Evolutionary conservation across 306 rosid genomes (phyloP).

Genomic region (Pterocarpus santalinus): DNA sequence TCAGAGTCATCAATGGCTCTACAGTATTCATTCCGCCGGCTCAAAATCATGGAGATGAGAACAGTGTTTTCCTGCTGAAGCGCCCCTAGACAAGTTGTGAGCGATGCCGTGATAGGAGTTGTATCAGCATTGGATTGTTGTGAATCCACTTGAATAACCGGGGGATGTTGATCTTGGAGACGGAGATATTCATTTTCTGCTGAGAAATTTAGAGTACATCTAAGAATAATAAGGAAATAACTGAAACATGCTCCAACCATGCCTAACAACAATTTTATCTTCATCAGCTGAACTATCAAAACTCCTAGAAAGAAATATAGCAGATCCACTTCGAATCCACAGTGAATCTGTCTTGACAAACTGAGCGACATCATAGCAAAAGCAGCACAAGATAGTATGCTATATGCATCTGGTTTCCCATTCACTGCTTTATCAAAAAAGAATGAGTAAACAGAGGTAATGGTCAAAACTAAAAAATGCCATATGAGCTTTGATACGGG

Average conservation of each 20-base stretch:
- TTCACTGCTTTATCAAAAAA: slow-evolving; percentile 20
- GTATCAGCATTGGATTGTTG: neutral
- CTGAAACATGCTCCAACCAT: slow-evolving; percentile 24
- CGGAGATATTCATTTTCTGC: neutral
- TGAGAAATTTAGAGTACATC: neutral
- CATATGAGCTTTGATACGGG: slow-evolving; percentile 16
- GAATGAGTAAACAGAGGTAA: slow-evolving; percentile 38
- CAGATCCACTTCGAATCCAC: slow-evolving; percentile 33
- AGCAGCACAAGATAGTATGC: slow-evolving; percentile 21
- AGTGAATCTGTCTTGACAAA: slow-evolving; percentile 5
- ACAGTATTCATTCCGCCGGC: neutral
- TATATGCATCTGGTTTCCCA: slow-evolving; percentile 40
- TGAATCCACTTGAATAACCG: neutral
- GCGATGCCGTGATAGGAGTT: neutral
- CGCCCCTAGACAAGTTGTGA: neutral
- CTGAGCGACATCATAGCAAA: slow-evolving; percentile 40
- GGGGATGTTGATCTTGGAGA: neutral
- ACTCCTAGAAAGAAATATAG: slow-evolving; percentile 19
- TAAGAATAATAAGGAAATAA: slow-evolving; percentile 19
- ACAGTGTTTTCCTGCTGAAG: neutral
- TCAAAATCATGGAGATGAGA: neutral
- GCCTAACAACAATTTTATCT: slow-evolving; percentile 14
- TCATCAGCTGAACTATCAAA: slow-evolving; percentile 24
- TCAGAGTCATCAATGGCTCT: neutral
- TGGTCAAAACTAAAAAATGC: slow-evolving; percentile 26